Percentiles rank a stretch among this genome's conserved stretches.
Conservation (phyloP, 371 early-diverging fungal species). For the Mortierella sp. region DNA sequence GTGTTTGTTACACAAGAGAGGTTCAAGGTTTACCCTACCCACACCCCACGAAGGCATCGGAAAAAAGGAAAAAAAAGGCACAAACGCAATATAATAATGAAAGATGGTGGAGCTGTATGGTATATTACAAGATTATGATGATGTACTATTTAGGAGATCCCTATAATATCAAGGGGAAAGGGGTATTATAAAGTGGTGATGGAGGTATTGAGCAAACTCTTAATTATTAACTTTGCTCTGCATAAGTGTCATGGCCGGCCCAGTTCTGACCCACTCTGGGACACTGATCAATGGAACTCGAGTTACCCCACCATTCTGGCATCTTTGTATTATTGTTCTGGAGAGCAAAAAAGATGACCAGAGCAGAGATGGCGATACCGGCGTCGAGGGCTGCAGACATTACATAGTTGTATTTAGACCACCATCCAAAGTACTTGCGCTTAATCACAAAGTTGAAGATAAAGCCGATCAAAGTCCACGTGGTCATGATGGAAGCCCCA, state of each 20-base stretch:
- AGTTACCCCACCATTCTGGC: conserved; percentile 56
- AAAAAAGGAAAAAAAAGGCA: neutral
- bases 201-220: too few species aligned
- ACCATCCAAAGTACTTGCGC: conserved; percentile 76
- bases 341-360: conserved; percentile 68
- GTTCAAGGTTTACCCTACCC: conserved; percentile 2
- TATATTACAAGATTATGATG: neutral
- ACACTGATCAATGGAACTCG: conserved; percentile 54
- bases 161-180: neutral
- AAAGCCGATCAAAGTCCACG: conserved; percentile 76
- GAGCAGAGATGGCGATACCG: conserved; percentile 69
- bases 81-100: too few species aligned
- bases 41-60: neutral
- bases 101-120: neutral
- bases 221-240: conserved; percentile 19
- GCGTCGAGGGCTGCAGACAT: conserved; percentile 84
- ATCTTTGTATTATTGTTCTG: conserved; percentile 54
- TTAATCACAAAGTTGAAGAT: conserved; percentile 76
- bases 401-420: conserved; percentile 81
- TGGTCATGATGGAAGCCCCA: conserved; percentile 59
- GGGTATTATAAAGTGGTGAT: conserved; percentile 1
- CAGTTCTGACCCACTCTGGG: conserved; percentile 45
- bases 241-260: conserved; percentile 56
- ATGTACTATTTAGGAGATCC: neutral
- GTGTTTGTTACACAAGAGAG: conserved; percentile 3